A percentile compares a stretch with the other conserved stretches of the same genome.
These are phyloP conservation scores for Lentinula lateritia DNA, from an alignment of 768 basidiomycete genomes.

Conservation along the genomic window DNA sequence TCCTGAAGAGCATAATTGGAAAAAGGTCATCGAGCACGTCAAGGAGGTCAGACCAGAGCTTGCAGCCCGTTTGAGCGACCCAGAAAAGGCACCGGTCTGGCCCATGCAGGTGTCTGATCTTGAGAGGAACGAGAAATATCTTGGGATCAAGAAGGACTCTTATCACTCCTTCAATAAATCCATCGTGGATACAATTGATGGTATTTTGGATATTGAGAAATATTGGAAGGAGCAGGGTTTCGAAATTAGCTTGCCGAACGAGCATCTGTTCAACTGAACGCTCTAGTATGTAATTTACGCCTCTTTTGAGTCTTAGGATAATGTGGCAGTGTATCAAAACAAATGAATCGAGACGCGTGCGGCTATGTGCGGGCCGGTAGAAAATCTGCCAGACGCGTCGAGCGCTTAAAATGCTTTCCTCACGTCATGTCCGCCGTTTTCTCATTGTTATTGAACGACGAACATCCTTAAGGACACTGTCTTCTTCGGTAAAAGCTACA, in stretches of 20 bases:
- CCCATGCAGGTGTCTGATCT: background rate
- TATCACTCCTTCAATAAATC: background rate
- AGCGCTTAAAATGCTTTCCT: background rate
- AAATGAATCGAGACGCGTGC: background rate
- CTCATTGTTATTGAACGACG: background rate
- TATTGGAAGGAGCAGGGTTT: constrained; percentile 6
- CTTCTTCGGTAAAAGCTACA: background rate
- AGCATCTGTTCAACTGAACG: background rate
- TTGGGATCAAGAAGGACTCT: constrained; percentile 2
- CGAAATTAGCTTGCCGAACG: background rate
- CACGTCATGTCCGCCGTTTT: background rate
- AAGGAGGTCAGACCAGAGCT: constrained; percentile 6
- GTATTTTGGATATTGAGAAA: background rate
- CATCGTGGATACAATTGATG: constrained; percentile 6
- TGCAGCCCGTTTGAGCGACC: background rate
- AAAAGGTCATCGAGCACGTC: constrained; percentile 1
- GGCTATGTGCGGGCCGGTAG: background rate
- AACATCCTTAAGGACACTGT: background rate
- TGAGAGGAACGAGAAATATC: background rate
- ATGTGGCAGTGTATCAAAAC: too few relatives aligned
- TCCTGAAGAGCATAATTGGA: constrained; percentile 4
- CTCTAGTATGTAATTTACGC: too few relatives aligned
- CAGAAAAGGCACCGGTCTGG: background rate
- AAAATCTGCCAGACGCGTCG: background rate
- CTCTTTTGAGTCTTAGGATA: too few relatives aligned